Evolutionary conservation across 2,329 filamentous ascomycete species (phyloP).

Genomic region (Peltaster fructicola): DNA sequence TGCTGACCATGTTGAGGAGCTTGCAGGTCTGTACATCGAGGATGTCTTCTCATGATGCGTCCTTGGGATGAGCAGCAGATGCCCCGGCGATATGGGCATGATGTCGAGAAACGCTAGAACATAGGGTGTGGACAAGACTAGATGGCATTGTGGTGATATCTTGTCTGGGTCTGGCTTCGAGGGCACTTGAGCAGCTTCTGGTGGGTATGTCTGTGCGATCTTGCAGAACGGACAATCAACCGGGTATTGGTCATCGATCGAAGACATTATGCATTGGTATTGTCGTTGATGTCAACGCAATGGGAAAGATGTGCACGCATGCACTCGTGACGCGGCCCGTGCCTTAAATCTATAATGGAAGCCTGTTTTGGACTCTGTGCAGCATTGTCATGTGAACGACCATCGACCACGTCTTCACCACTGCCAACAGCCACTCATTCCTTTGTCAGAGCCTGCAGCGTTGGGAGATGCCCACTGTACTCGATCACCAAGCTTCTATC

Average conservation of each 20-base stretch:
- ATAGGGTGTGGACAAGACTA: conserved; percentile 61
- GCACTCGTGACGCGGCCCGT: no score
- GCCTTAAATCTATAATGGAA: no score
- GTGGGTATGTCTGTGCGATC: conserved; percentile 35
- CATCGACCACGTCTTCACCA: no score
- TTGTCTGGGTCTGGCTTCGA: conserved; percentile 18
- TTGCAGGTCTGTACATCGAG: conserved; percentile 32
- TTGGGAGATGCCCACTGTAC: no score
- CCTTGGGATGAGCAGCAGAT: conserved; percentile 67
- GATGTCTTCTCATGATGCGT: conserved; percentile 61
- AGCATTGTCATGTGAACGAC: no score
- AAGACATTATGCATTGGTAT: conserved; percentile 3
- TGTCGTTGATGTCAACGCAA: no score
- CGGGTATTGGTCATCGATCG: conserved; percentile 21
- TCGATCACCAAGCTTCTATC: no score
- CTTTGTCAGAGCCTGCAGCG: no score
- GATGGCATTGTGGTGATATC: conserved; percentile 23
- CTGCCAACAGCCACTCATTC: no score
- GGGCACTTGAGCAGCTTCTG: conserved; percentile 11
- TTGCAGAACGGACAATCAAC: conserved; percentile 39
- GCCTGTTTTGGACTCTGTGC: no score
- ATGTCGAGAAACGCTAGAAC: conserved; percentile 88
- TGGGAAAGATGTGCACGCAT: no score
- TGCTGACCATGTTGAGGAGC: conserved; percentile 6
- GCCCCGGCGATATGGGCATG: conserved; percentile 66